A percentile compares a stretch with the other conserved stretches of the same genome.
Evolutionary conservation across 139 green algal genomes (phyloP).

Genomic region (Micractinium conductrix): DNA sequence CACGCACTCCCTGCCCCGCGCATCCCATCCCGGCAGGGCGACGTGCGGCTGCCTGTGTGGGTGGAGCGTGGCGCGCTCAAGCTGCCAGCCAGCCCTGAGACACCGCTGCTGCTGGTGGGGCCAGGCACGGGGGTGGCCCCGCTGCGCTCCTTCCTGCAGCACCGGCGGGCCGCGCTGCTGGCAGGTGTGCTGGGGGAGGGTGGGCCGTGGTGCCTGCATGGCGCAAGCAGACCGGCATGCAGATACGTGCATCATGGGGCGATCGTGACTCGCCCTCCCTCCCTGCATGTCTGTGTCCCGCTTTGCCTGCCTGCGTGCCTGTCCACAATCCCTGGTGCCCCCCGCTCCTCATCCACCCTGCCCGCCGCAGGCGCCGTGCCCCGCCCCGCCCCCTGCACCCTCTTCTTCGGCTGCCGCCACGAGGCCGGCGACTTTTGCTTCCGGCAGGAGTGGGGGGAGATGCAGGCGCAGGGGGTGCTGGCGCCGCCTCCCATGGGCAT

Average conservation of each 20-base stretch:
- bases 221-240: no score
- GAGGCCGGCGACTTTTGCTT: conserved; percentile 84
- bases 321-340: neutral
- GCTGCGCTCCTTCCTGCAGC: conserved; percentile 83
- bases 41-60: conserved; percentile 74
- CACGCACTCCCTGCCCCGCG: neutral
- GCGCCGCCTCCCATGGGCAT: conserved; percentile 52
- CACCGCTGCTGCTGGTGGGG: conserved; percentile 81
- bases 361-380: neutral
- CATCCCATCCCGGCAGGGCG: neutral
- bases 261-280: no score
- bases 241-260: no score
- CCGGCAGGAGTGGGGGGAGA: conserved; percentile 68
- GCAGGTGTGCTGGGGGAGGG: neutral
- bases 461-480: conserved; percentile 59
- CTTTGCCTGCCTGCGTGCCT: neutral
- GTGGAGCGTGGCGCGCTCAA: conserved; percentile 72
- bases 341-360: neutral
- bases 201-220: neutral
- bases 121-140: conserved; percentile 89
- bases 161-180: conserved; percentile 50
- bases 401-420: conserved; percentile 93
- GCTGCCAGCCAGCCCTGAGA: conserved; percentile 50
- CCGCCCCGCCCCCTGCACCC: conserved; percentile 50
- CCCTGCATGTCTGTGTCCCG: no score